Evolutionary conservation across 768 basidiomycete genomes (phyloP).

Genomic region (Hypholoma fasciculare): DNA sequence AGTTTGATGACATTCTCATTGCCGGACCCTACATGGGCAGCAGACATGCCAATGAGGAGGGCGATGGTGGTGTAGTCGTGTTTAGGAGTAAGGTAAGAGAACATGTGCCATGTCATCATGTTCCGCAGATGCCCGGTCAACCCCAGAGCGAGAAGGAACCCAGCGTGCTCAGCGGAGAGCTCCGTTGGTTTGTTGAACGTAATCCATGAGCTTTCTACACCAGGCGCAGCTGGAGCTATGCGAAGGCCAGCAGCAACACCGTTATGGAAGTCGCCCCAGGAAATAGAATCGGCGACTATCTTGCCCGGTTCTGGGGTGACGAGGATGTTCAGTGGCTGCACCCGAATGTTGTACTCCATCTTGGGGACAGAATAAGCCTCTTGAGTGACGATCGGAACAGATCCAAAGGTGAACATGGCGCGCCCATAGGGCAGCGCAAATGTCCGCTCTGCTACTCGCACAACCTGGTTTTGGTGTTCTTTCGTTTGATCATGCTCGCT

Average conservation of each 20-base stretch:
- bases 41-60: constrained; percentile 89
- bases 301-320: constrained; percentile 72
- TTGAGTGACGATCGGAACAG: constrained; percentile 69
- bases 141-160: constrained; percentile 91
- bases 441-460: constrained; percentile 83
- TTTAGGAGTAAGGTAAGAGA: constrained; percentile 92
- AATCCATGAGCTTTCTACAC: constrained; percentile 93
- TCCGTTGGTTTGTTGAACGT: constrained; percentile 93
- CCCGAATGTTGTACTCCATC: constrained; percentile 71
- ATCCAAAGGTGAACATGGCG: constrained; percentile 90
- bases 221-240: constrained; percentile 70
- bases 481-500: constrained; percentile 89
- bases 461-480: constrained; percentile 80
- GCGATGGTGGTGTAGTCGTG: constrained; percentile 96
- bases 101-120: constrained; percentile 94
- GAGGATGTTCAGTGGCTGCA: constrained; percentile 71
- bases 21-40: constrained; percentile 83
- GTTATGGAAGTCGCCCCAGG: constrained; percentile 98
- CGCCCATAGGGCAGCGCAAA: constrained; percentile 89
- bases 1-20: constrained; percentile 90
- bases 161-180: constrained; percentile 92
- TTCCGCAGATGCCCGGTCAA: constrained; percentile 88
- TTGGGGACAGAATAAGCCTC: constrained; percentile 82
- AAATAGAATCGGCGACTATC: constrained; percentile 66
- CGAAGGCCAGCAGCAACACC: constrained; percentile 92